Evolutionary conservation across 148 eudicot species (phyloP).

Genomic region (Rhododendron kiyosumense): DNA sequence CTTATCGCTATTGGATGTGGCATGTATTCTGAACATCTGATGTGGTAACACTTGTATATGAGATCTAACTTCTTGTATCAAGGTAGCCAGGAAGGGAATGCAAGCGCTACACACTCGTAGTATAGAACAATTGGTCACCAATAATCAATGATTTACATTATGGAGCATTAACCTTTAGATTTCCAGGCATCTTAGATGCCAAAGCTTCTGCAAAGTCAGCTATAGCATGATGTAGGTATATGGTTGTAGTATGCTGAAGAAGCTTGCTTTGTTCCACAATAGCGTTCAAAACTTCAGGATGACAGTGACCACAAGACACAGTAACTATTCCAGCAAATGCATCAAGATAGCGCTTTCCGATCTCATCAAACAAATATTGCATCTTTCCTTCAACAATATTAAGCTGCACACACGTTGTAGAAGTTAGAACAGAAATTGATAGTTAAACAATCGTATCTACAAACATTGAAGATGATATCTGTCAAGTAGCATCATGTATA

Average conservation of each 20-base stretch:
- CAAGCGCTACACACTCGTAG: background rate
- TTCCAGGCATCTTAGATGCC: slow-evolving; percentile 98
- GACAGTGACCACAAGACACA: slow-evolving; percentile 98
- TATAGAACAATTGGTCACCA: background rate
- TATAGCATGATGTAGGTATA: slow-evolving; percentile 91
- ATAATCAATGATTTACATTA: background rate
- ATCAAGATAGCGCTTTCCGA: slow-evolving; percentile 91
- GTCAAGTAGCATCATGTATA: background rate
- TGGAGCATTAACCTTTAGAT: slow-evolving; percentile 57
- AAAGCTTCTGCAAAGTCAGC: slow-evolving; percentile 94
- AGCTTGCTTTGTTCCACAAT: slow-evolving; percentile 79
- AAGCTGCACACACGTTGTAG: slow-evolving; percentile 40
- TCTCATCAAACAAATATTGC: slow-evolving; percentile 95
- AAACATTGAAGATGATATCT: background rate
- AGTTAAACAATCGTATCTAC: background rate
- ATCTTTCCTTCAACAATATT: slow-evolving; percentile 98
- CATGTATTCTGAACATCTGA: background rate
- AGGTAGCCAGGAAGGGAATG: background rate
- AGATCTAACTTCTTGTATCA: background rate
- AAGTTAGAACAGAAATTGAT: background rate
- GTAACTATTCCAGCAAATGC: slow-evolving; percentile 99
- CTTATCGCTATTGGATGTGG: background rate
- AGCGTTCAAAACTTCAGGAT: slow-evolving; percentile 82
- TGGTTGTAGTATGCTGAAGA: slow-evolving; percentile 95
- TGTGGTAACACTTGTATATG: background rate